These are phyloP conservation scores for Suhomyces xylopsoci DNA, from an alignment of 805 yeast genomes.

Conservation along the genomic window DNA sequence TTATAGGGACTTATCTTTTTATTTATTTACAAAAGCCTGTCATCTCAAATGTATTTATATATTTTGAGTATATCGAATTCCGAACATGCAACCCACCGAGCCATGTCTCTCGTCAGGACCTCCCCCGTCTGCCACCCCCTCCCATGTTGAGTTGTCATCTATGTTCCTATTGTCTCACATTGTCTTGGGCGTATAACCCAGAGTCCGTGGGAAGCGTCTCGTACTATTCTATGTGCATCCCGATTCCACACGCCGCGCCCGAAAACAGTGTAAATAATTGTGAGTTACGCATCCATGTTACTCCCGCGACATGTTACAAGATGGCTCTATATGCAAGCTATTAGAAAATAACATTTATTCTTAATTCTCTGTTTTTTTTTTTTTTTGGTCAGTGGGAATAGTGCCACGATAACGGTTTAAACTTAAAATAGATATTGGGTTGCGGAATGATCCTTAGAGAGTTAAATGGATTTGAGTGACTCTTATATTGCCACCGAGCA, in stretches of 20 bases:
- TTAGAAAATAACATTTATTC: not conserved
- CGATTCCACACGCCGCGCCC: not conserved
- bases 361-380: not conserved
- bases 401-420: not conserved
- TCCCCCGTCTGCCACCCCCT: not conserved
- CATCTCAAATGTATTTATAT: not conserved
- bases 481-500: not conserved
- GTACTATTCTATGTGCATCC: not conserved
- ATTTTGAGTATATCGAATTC: not conserved
- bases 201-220: not conserved
- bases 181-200: not conserved
- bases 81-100: not conserved
- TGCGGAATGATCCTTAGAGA: not conserved
- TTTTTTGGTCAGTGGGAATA: not conserved
- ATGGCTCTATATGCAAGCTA: not conserved
- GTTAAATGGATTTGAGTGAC: not conserved
- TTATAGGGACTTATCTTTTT: not conserved
- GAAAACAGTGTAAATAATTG: not conserved
- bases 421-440: not conserved
- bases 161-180: not conserved
- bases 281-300: not conserved
- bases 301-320: not conserved
- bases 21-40: not conserved
- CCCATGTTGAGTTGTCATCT: not conserved
- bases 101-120: not conserved